phyloP scores from a whole-genome alignment of 2,329 filamentous ascomycete species.

The Rhynchosporium secalis region DNA sequence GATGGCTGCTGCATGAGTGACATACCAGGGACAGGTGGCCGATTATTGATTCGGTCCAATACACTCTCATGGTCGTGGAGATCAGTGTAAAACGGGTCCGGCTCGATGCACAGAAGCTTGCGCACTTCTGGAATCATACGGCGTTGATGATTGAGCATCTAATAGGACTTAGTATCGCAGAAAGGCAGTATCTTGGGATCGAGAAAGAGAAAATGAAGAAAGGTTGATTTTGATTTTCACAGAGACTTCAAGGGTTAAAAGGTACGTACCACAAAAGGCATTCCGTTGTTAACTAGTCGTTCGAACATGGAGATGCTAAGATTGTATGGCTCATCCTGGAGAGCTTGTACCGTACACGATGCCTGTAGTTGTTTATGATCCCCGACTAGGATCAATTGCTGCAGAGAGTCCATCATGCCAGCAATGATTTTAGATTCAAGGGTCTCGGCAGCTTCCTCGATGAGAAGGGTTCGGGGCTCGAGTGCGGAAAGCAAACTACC shows the following conservation, averaged over 20 bases:
- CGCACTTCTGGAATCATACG: slow-evolving; percentile 71
- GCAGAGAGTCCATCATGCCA: slow-evolving; percentile 59
- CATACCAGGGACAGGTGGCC: slow-evolving; percentile 53
- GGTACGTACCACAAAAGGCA: slow-evolving; percentile 45
- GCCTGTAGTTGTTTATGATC: slow-evolving; percentile 69
- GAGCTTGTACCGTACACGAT: slow-evolving; percentile 54
- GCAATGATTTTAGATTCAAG: slow-evolving; percentile 56
- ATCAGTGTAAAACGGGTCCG: slow-evolving; percentile 58
- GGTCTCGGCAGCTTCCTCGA: slow-evolving; percentile 69
- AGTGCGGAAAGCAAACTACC: slow-evolving; percentile 56
- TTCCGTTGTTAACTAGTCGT: slow-evolving; percentile 59
- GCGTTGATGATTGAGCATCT: slow-evolving; percentile 58
- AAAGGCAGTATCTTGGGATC: too few relatives aligned
- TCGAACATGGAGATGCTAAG: slow-evolving; percentile 70
- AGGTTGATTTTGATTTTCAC: too few relatives aligned
- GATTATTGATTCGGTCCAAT: slow-evolving; percentile 48
- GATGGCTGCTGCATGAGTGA: too few relatives aligned
- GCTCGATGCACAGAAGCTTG: slow-evolving; percentile 47
- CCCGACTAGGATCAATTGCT: slow-evolving; percentile 67
- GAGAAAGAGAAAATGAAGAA: too few relatives aligned
- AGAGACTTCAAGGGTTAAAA: too few relatives aligned
- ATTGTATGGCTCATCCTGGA: slow-evolving; percentile 57
- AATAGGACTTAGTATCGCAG: too few relatives aligned
- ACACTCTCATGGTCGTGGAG: slow-evolving; percentile 61
- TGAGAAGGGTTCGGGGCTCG: slow-evolving; percentile 60